These are phyloP conservation scores for Cardiospermum halicacabum DNA, from an alignment of 345 rosid genomes.

Conservation along the genomic window DNA sequence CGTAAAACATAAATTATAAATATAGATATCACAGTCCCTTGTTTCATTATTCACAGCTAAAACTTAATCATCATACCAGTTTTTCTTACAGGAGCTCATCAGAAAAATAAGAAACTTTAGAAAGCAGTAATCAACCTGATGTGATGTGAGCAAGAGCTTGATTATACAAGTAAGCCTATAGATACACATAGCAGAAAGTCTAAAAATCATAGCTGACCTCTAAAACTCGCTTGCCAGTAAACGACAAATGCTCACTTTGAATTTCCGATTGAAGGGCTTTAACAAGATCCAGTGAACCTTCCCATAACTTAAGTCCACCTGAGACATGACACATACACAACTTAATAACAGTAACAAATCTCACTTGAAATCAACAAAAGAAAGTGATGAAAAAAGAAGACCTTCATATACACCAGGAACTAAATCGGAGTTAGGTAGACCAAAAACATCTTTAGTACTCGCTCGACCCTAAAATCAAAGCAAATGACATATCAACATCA, in stretches of 20 bases:
- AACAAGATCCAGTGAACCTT: slow-evolving; percentile 90
- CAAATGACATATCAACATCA: too few species aligned
- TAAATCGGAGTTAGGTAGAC: slow-evolving; percentile 81
- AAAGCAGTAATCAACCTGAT: background rate
- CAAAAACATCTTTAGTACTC: slow-evolving; percentile 77
- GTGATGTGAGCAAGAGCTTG: background rate
- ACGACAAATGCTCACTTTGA: slow-evolving; percentile 42
- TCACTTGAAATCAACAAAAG: background rate
- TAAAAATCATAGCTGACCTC: slow-evolving; percentile 54
- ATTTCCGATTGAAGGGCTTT: slow-evolving; percentile 62
- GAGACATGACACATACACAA: slow-evolving; percentile 7
- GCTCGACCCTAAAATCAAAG: slow-evolving; percentile 63
- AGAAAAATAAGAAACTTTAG: background rate
- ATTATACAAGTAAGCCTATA: background rate
- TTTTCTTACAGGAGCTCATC: background rate
- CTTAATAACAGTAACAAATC: too few species aligned
- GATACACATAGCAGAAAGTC: background rate
- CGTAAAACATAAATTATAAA: background rate
- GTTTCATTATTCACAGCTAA: background rate
- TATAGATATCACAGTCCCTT: background rate
- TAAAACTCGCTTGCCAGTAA: slow-evolving; percentile 60
- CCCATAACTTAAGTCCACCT: slow-evolving; percentile 99
- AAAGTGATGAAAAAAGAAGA: slow-evolving; percentile 15
- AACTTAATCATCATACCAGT: too few species aligned
- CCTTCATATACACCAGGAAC: slow-evolving; percentile 98